phyloP scores from a whole-genome alignment of 192 early-diverging fungal genomes.

The Podila epicladia region DNA sequence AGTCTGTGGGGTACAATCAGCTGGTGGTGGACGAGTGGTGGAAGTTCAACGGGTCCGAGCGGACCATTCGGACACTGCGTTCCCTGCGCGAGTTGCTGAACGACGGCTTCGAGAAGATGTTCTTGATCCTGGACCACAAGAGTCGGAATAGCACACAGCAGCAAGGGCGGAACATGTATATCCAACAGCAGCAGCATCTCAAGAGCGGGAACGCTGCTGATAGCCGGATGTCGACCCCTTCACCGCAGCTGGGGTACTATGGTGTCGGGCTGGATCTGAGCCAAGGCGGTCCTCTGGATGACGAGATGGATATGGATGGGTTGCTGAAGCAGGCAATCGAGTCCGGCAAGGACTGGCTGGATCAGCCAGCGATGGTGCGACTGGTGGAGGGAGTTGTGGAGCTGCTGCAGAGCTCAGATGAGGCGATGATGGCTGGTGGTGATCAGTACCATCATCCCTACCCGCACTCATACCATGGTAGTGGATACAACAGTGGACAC shows the following conservation, averaged over 20 bases:
- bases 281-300: constrained; percentile 7
- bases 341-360: constrained; percentile 51
- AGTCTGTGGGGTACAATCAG: constrained; percentile 36
- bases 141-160: constrained; percentile 27
- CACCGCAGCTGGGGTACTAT: constrained; percentile 47
- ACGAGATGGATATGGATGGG: constrained; percentile 39
- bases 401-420: constrained; percentile 44
- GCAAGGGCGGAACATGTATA: constrained; percentile 20
- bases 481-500: constrained; percentile 37
- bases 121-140: constrained; percentile 49
- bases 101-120: constrained; percentile 51
- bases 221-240: constrained; percentile 36
- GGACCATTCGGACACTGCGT: constrained; percentile 25
- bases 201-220: constrained; percentile 12
- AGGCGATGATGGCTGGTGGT: constrained; percentile 29
- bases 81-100: constrained; percentile 39
- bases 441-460: constrained; percentile 6
- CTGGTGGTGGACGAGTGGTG: constrained; percentile 53
- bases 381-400: constrained; percentile 51
- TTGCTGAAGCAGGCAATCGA: constrained; percentile 41
- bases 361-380: constrained; percentile 48
- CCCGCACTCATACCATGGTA: constrained; percentile 18
- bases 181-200: constrained; percentile 3
- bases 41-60: constrained; percentile 48
- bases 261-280: constrained; percentile 44